These are phyloP conservation scores for Mycena olivaceomarginata DNA, from an alignment of 768 basidiomycete genomes.

Conservation along the genomic window DNA sequence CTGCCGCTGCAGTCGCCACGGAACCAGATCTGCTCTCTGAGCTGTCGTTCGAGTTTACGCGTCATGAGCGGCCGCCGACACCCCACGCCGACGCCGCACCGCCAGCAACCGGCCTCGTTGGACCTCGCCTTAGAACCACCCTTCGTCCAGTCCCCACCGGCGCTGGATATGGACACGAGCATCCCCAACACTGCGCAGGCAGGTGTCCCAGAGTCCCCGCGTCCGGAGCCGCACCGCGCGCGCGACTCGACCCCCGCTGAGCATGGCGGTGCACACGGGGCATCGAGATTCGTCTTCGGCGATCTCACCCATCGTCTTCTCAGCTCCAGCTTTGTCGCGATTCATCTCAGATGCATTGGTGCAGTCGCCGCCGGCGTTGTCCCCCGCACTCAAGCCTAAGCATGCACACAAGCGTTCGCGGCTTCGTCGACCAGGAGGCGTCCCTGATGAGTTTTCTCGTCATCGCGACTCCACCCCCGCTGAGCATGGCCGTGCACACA, in stretches of 20 bases:
- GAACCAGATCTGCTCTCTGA: background rate
- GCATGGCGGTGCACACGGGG: background rate
- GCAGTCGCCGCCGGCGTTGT: background rate
- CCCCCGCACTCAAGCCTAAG: background rate
- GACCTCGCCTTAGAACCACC: too few relatives aligned
- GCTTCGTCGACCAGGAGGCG: too few relatives aligned
- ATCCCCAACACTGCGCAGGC: too few relatives aligned
- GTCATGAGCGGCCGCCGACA: background rate
- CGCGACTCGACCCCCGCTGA: constrained; percentile 1
- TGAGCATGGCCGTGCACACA: background rate
- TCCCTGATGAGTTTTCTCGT: too few relatives aligned
- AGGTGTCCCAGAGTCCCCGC: background rate
- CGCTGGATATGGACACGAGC: too few relatives aligned
- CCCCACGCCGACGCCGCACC: too few relatives aligned
- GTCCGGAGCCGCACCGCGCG: background rate
- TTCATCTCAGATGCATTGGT: background rate
- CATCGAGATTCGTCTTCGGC: too few relatives aligned
- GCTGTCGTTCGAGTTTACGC: background rate
- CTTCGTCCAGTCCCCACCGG: too few relatives aligned
- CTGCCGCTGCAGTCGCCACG: background rate
- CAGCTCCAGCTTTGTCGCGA: too few relatives aligned
- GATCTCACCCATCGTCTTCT: background rate
- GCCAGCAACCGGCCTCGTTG: too few relatives aligned
- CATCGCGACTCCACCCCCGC: background rate
- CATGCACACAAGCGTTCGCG: too few relatives aligned